Base-by-base conservation (phyloP, 768 basidiomycete species). In the Kwoniella sp. region DNA sequence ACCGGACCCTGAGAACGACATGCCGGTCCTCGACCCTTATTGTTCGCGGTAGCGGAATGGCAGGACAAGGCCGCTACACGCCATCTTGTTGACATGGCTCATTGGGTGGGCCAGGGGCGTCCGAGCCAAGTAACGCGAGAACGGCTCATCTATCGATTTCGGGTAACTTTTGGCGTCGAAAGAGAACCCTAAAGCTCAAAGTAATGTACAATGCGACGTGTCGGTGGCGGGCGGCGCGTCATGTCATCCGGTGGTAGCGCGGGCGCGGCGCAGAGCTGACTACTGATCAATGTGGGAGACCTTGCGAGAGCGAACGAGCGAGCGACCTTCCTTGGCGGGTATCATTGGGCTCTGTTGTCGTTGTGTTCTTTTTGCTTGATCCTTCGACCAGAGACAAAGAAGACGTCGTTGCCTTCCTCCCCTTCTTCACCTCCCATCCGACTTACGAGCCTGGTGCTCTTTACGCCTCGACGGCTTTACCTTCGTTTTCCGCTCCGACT, bases 401-500 rank as follows among this genome's bases (percentile, higher is more conserved):
- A n/a, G n/a, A n/a, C n/a, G n/a, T n/a, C n/a, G n/a, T n/a, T n/a
- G n/a, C 3, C 22, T 34, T 53, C 39, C 26, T 37, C 46, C 32
- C 39, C 37, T 26, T 44, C 46, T 38, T 36, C 50, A 17, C 39
- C 37, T 26, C 46, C 15, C 43, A 55, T 48, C 28, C 25, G 31
- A 33, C 28, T 34, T 26, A 19, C 44, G 67, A 69, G 67, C 67
- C 67, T 48, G 67, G 67, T 53, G 67, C 67, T 69, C 67, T 46
- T 17, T 4, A 55, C 51, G 67, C 67, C 67, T 69, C 56, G 62
- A 67, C 62, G 66, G 66, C 66, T 26, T 50, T 55, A 67, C 62
- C 46, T 58, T 62, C 66, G 32, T 62, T 64, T 57, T n/a, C n/a
- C n/a, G n/a, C n/a, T n/a, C n/a, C n/a, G n/a, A n/a, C n/a, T n/a